These are phyloP conservation scores for Nelumbo lutea DNA, from an alignment of 164 flowering plant species.

Conservation along the genomic window DNA sequence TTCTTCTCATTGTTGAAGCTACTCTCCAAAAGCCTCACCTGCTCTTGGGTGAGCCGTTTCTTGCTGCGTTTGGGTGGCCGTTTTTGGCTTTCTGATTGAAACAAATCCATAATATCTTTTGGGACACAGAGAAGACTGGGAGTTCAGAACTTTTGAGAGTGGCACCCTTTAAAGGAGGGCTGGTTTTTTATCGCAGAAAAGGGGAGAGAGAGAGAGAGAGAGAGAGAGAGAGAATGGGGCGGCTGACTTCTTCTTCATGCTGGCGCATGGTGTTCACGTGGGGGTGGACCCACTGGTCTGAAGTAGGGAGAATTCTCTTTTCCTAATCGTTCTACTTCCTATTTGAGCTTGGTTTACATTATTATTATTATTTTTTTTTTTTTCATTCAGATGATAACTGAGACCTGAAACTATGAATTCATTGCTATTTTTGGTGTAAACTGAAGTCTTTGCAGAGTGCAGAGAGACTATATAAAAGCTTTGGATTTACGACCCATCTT, in stretches of 20 bases:
- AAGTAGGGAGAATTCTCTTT: no score
- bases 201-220: not conserved
- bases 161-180: not conserved
- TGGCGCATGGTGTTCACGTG: conserved; percentile 20
- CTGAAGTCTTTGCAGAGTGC: no score
- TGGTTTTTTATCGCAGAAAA: conserved; percentile 4
- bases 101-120: conserved; percentile 10
- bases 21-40: conserved; percentile 27
- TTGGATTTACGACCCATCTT: no score
- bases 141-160: not conserved
- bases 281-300: conserved; percentile 12
- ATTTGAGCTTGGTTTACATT: no score
- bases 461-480: no score
- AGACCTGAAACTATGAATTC: no score
- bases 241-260: conserved; percentile 11
- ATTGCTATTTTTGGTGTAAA: no score
- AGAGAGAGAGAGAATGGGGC: conserved; percentile 2
- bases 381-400: no score
- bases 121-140: no score
- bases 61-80: conserved; percentile 20
- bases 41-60: conserved; percentile 35
- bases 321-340: no score
- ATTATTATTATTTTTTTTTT: no score
- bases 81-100: conserved; percentile 18
- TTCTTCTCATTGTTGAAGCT: conserved; percentile 30